Base-by-base conservation (phyloP, 805 yeast genomes). In the Nakazawaea wickerhamii region DNA sequence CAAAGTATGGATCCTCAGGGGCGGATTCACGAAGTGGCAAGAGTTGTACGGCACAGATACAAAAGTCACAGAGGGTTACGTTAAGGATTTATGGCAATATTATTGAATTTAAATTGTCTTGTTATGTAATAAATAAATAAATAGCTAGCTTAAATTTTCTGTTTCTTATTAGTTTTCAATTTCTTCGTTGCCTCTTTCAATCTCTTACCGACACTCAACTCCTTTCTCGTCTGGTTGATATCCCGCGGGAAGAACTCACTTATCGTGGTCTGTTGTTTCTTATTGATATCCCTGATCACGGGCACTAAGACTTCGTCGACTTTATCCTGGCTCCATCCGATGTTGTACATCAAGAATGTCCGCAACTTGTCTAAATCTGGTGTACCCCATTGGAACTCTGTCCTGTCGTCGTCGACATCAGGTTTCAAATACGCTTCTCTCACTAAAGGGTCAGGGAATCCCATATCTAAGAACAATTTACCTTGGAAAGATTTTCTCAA, bases 21-120 rank as follows among this genome's bases (percentile, higher is more conserved):
- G 96, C 4, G 98, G 99, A 0, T 93, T 91, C 60, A 75, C 73
- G 30, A 71, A 71, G 41, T 91, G 98, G 98, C 95, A 86, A 50
- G 66, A 70, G 38, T 56, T 64, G 5, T 90, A 82, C 55, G 95
- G 96, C 1, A 68, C 64, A 2, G 95, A 89, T 52, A 48, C 49
- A 1, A 48, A 57, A 2, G 79, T 83, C 7, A 87, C 95, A 0
- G 91, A 75, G 46, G 77, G 55, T 14, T 80, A 75, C 50, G 63
- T 63, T n/a, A 63, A 65, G 14, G 74, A 64, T 36, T 47, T 77
- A 3, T 61, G 68, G 66, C 48, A 6, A 7, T 38, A 13, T 7
- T 23, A 32, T 21, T 30, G n/a, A 34, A 2, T 28, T 18, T 23
- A n/a, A n/a, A n/a, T n/a, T n/a, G n/a, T n/a, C n/a, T n/a, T n/a